Conservation (phyloP, 2,329 filamentous ascomycete species). For the Colletotrichum lupini region DNA sequence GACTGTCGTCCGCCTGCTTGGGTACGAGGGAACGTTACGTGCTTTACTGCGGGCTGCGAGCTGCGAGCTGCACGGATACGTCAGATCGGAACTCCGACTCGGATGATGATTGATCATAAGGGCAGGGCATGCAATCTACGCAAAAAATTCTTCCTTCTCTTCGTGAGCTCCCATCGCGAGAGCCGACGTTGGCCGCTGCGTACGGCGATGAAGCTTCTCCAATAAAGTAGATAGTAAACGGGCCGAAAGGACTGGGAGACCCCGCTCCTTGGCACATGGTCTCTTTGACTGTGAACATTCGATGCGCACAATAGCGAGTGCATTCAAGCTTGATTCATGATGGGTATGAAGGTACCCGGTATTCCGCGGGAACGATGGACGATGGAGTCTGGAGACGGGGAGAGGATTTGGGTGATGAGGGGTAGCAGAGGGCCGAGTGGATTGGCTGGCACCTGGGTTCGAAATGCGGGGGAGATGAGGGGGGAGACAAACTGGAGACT, state of each 20-base stretch:
- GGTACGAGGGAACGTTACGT: not conserved
- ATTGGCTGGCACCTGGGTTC: not conserved
- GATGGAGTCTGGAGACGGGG: not conserved
- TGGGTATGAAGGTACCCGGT: not conserved
- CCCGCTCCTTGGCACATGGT: slow-evolving; percentile 21
- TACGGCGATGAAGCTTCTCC: not conserved
- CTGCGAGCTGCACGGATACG: not conserved
- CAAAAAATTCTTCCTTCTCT: not conserved
- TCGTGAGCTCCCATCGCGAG: not conserved
- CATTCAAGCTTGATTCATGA: not conserved
- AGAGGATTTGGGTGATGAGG: not conserved
- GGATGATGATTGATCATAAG: not conserved
- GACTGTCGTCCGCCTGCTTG: not conserved
- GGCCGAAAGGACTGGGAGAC: slow-evolving; percentile 22
- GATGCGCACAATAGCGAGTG: not conserved
- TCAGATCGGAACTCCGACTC: not conserved
- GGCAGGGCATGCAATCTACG: not conserved
- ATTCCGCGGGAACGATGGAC: too few relatives aligned
- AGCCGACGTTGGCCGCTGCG: not conserved
- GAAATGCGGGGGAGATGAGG: slow-evolving; percentile 28
- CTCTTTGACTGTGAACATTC: not conserved
- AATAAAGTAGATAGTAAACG: slow-evolving; percentile 6
- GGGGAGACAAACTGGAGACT: not conserved
- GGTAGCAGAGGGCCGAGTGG: slow-evolving; percentile 7
- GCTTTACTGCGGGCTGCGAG: not conserved